Percentiles rank a stretch among this genome's conserved stretches.
These are phyloP conservation scores for Filobasidium uniguttulatum DNA, from an alignment of 1,284 basidiomycete genomes.

Conservation along the genomic window DNA sequence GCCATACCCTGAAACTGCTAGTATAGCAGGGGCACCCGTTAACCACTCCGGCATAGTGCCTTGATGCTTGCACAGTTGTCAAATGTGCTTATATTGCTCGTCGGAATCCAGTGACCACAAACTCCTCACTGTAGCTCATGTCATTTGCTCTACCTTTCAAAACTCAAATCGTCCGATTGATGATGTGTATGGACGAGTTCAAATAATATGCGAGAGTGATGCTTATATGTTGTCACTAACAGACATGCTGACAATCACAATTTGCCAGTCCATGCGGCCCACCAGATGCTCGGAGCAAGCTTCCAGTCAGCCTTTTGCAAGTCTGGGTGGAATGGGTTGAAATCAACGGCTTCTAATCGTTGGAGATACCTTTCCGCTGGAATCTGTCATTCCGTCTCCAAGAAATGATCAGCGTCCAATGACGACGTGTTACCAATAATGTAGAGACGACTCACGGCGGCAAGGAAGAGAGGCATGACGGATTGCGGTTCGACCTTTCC, in stretches of 20 bases:
- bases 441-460: slow-evolving; percentile 47
- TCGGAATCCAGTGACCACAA: no score
- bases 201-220: background rate
- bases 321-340: slow-evolving; percentile 63
- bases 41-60: no score
- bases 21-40: no score
- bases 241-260: slow-evolving; percentile 21
- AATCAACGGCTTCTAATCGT: slow-evolving; percentile 61
- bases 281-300: slow-evolving; percentile 75
- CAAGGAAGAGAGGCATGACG: slow-evolving; percentile 64
- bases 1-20: no score
- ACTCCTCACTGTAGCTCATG: no score
- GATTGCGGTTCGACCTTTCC: slow-evolving; percentile 47
- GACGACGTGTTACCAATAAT: slow-evolving; percentile 14
- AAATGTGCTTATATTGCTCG: no score
- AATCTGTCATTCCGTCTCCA: slow-evolving; percentile 42
- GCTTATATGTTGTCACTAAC: background rate
- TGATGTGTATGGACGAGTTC: no score
- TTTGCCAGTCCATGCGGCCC: slow-evolving; percentile 41
- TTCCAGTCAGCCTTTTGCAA: slow-evolving; percentile 67
- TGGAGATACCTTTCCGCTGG: slow-evolving; percentile 59
- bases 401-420: slow-evolving; percentile 8
- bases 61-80: no score
- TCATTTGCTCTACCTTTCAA: no score
- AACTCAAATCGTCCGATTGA: no score